Evolutionary conservation across 2,329 filamentous ascomycete genomes (phyloP), one percentile per base, ranked within the genome.

Genomic region (Neofusicoccum sp.): DNA sequence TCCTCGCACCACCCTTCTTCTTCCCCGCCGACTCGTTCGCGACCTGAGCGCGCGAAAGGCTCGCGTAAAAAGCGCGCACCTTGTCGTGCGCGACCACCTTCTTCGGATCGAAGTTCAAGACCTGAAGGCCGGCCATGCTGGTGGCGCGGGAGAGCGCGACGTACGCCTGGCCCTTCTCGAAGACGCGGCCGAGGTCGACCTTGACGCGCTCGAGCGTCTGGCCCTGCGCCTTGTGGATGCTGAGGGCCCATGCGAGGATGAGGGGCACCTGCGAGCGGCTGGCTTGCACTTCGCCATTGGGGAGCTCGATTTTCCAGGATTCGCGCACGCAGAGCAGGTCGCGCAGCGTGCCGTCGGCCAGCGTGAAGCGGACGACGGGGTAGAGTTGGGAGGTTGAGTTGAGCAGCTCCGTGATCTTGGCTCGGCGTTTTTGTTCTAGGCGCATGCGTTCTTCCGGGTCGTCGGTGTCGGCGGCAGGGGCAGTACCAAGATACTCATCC

Each of bases 111-210:
- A 99, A 99, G 39, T 92, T 85, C 54, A 94, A 77, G 11, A 99
- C 93, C 73, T 97, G 92, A 22, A 99, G 80, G 0, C 95, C 95
- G 16, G 87, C 84, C 79, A 97, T 93, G 64, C 85, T 91, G 1
- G 92, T 96, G 12, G 95, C 95, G 77, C 95, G 91, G 81, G 92
- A 96, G 12, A 99, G 86, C 58, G 95, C 95, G 58, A 99, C 95
- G 73, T 99, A 99, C 5, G 95, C 95, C 76, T 99, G 95, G 0
- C 95, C 95, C 76, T 97, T 97, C 75, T 99, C 95, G 70, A 99
- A 99, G 1, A 97, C 91, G 66, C 87, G 90, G 34, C 92, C 91
- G 0, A 99, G 83, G 73, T 99, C 93, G 31, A 99, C 95, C 73
- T 96, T 96, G 64, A 99, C 95, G 56, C 94, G 85, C 72, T 96